A percentile compares a stretch with the other conserved stretches of the same genome.
phyloP scores from a whole-genome alignment of 768 basidiomycete genomes.

The Kwoniella bestiolae region DNA sequence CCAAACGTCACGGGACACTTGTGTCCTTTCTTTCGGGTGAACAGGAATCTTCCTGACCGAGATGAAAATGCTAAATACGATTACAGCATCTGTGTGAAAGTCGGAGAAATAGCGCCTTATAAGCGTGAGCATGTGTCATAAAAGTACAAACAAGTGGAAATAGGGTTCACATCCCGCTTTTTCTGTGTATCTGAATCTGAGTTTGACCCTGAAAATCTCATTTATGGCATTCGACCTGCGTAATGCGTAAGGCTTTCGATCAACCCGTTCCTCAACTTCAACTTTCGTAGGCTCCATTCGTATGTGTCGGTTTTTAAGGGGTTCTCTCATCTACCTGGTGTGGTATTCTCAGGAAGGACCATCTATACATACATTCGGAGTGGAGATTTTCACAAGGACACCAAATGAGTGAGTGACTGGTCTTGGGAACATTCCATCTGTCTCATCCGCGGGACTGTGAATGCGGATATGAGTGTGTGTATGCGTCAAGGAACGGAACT shows the following conservation, averaged over 20 bases:
- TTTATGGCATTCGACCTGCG: background rate
- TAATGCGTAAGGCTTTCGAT: background rate
- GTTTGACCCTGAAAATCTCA: background rate
- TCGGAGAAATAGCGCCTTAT: slow-evolving; percentile 5
- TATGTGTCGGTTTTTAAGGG: no score
- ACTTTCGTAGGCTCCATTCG: background rate
- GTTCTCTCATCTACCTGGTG: no score
- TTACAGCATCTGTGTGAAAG: background rate
- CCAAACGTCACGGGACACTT: background rate
- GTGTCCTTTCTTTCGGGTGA: background rate
- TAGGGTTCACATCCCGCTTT: slow-evolving; percentile 1
- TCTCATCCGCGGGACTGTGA: background rate
- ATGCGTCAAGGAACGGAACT: background rate
- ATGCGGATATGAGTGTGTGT: background rate
- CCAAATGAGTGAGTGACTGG: no score
- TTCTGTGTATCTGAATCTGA: no score
- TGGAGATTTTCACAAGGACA: background rate
- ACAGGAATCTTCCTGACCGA: background rate
- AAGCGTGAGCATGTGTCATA: background rate
- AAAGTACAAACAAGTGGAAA: background rate
- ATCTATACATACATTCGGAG: no score
- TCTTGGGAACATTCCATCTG: no score
- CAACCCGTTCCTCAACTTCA: background rate
- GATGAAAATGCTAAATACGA: background rate
- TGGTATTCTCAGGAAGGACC: no score